Percentiles rank a stretch among this genome's conserved stretches.
Conservation (phyloP, 1,139 yeast genomes). For the Pichia kudriavzevii region DNA sequence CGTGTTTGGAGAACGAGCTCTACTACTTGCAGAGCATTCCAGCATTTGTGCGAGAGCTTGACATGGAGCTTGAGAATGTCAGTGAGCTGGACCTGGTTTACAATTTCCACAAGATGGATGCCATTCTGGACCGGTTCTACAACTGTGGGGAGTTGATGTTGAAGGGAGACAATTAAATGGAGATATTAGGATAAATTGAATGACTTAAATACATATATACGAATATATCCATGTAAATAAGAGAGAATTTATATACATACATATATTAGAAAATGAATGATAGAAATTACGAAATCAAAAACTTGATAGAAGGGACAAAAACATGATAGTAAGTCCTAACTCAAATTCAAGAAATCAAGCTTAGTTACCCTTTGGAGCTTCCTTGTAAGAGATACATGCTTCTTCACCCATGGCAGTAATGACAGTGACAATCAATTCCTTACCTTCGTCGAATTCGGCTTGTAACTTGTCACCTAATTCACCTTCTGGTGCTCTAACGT, state of each 20-base stretch:
- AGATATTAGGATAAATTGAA: too few relatives aligned
- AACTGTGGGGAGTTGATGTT: conserved; percentile 73
- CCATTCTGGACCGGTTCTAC: conserved; percentile 66
- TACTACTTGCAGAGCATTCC: conserved; percentile 80
- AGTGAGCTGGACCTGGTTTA: conserved; percentile 89
- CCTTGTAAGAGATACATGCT: conserved; percentile 96
- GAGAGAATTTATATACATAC: too few relatives aligned
- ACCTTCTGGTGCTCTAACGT: conserved; percentile 96
- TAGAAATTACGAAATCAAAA: too few relatives aligned
- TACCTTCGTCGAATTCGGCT: conserved; percentile 92
- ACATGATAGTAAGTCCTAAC: conserved; percentile 5
- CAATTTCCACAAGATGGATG: conserved; percentile 67
- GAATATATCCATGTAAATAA: too few relatives aligned
- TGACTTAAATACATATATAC: too few relatives aligned
- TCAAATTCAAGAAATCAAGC: conserved; percentile 8
- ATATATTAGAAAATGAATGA: too few relatives aligned
- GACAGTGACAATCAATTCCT: conserved; percentile 93
- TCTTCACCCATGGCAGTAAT: conserved; percentile 99
- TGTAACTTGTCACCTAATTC: conserved; percentile 92
- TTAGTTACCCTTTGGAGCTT: conserved; percentile 73
- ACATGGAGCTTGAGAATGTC: conserved; percentile 79
- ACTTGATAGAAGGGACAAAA: too few relatives aligned
- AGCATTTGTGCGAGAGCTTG: conserved; percentile 81
- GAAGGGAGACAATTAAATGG: too few relatives aligned
- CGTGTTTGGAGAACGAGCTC: conserved; percentile 33